Conservation (phyloP, 2,329 filamentous ascomycete genomes). For the Diaporthe destruens region DNA sequence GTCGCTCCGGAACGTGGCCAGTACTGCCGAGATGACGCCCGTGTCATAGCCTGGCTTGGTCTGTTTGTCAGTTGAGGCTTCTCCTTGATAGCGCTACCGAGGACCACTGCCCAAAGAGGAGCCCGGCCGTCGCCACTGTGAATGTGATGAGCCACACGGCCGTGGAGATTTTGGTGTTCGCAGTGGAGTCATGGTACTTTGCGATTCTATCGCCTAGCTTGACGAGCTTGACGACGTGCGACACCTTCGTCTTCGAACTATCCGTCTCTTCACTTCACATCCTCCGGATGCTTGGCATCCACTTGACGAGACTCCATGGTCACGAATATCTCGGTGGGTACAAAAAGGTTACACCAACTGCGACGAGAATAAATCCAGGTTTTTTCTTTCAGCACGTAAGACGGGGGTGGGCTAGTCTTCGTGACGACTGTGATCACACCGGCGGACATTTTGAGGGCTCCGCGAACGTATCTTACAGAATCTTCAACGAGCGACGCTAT, state of each 20-base stretch:
- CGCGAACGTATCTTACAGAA: neutral
- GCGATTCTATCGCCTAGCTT: neutral
- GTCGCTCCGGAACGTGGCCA: constrained; percentile 54
- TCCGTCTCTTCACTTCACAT: neutral
- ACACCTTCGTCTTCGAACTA: neutral
- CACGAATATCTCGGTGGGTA: neutral
- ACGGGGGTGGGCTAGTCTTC: too few species aligned
- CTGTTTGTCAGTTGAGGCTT: neutral
- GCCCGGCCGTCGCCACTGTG: constrained; percentile 48
- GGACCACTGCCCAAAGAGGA: constrained; percentile 46
- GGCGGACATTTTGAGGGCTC: neutral
- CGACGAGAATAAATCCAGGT: too few species aligned
- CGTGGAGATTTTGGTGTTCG: constrained; percentile 45
- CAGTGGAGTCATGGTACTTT: constrained; percentile 47
- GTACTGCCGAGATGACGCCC: constrained; percentile 61
- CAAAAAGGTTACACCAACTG: neutral
- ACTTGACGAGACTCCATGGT: neutral
- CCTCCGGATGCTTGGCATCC: neutral
- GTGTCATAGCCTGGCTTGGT: constrained; percentile 58
- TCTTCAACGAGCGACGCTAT: neutral
- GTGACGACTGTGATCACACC: neutral
- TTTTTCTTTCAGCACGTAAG: neutral
- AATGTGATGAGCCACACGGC: constrained; percentile 48
- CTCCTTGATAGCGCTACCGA: neutral
- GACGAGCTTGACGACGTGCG: constrained; percentile 8